Percentiles rank a stretch among this genome's conserved stretches.
Evolutionary conservation across 2,329 filamentous ascomycete species (phyloP).

Genomic region (Sclerotinia sclerotiorum): DNA sequence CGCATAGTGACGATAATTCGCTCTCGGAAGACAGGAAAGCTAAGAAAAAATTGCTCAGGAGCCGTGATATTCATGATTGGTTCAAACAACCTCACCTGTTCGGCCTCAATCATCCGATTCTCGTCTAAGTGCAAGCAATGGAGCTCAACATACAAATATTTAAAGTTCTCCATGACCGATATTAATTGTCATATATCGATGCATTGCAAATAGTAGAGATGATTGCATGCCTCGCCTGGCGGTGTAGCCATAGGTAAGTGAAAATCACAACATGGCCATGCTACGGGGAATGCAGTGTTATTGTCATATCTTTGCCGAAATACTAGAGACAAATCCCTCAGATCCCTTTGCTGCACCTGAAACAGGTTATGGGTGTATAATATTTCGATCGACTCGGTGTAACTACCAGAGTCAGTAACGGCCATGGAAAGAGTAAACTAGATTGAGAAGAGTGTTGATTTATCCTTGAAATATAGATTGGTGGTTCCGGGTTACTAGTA

Average conservation of each 20-base stretch:
- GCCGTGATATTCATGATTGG: neutral
- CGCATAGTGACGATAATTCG: neutral
- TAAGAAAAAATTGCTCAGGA: neutral
- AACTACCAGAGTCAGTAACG: neutral
- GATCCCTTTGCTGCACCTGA: neutral
- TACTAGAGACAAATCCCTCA: neutral
- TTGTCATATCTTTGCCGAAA: neutral
- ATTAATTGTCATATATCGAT: neutral
- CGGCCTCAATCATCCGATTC: neutral
- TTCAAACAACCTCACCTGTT: neutral
- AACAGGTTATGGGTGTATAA: neutral
- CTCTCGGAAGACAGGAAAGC: neutral
- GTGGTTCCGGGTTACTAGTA: too few relatives aligned
- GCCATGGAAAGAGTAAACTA: too few relatives aligned
- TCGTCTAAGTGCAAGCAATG: neutral
- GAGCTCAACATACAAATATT: neutral
- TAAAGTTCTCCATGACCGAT: neutral
- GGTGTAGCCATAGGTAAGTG: neutral
- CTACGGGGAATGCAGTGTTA: neutral
- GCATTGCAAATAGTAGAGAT: neutral
- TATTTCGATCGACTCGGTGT: neutral
- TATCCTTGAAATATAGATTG: too few relatives aligned
- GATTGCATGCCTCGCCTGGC: too few relatives aligned
- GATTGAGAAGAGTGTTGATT: too few relatives aligned
- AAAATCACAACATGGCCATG: neutral